Conservation (phyloP, 305 asterid species). For the Solanum aculeatissimum region DNA sequence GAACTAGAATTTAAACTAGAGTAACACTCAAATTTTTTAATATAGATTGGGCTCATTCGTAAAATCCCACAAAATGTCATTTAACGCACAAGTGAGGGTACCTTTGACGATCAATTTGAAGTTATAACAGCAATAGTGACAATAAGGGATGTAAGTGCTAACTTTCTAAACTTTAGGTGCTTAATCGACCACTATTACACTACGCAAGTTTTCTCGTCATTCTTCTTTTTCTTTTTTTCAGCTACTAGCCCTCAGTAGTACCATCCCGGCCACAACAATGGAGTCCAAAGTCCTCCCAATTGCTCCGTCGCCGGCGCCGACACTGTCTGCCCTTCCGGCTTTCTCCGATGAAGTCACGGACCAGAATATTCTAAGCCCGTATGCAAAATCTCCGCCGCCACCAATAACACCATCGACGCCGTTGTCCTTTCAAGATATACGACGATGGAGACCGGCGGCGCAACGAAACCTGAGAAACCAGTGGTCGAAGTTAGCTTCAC, state of each 20-base stretch:
- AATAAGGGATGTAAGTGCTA: background rate
- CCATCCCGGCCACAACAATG: background rate
- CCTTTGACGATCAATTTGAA: background rate
- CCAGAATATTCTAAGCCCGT: constrained; percentile 2
- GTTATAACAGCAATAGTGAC: background rate
- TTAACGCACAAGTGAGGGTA: background rate
- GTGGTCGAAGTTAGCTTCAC: constrained; percentile 63
- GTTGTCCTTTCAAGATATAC: constrained; percentile 12
- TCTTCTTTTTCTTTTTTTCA: background rate
- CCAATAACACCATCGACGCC: constrained; percentile 16
- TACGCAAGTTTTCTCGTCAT: background rate
- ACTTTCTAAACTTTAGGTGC: background rate
- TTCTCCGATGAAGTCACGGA: constrained; percentile 4
- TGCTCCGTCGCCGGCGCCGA: background rate
- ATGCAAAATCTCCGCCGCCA: background rate
- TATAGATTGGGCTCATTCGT: background rate
- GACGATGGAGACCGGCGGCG: constrained; percentile 78
- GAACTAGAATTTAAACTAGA: background rate
- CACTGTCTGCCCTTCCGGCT: background rate
- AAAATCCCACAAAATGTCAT: background rate
- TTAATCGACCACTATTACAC: background rate
- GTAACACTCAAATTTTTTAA: background rate
- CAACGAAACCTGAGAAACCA: constrained; percentile 73
- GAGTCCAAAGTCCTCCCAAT: background rate
- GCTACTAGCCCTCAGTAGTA: background rate